These are phyloP conservation scores for Penicillium sp. DNA, from an alignment of 2,329 filamentous ascomycete genomes.

Conservation along the genomic window DNA sequence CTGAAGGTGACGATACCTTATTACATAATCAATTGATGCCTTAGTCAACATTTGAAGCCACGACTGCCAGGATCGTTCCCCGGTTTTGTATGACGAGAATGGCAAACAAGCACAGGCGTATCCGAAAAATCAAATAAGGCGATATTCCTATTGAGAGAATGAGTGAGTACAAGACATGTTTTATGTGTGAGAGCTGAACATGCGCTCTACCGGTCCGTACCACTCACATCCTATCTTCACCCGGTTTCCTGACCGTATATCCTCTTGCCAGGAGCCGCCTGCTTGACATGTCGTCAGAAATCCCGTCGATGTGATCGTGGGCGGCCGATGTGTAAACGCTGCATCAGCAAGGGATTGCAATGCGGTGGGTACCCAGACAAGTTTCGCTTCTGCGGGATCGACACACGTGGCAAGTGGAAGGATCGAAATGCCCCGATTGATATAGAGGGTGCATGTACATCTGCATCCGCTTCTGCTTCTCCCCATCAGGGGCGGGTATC, in stretches of 20 bases:
- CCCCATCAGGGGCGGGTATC: background rate
- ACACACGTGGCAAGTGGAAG: conserved; percentile 42
- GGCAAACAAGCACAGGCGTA: background rate
- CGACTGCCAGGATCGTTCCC: background rate
- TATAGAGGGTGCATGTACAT: background rate
- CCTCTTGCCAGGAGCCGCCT: conserved; percentile 35
- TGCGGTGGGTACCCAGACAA: conserved; percentile 42
- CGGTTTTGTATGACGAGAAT: background rate
- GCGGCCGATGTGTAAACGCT: conserved; percentile 39
- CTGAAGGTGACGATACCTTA: background rate
- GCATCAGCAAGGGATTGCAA: conserved; percentile 38
- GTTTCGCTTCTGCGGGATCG: conserved; percentile 41
- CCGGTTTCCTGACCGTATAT: background rate
- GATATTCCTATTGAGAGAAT: background rate
- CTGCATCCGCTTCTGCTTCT: background rate
- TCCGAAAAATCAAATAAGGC: background rate
- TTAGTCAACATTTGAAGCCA: background rate
- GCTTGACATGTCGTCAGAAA: conserved; percentile 43
- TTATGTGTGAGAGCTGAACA: conserved; percentile 1
- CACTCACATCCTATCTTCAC: background rate
- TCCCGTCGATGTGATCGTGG: conserved; percentile 41
- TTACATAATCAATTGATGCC: background rate
- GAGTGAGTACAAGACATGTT: background rate
- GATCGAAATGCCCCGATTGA: conserved; percentile 29
- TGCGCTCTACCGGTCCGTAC: background rate